Percentiles rank a stretch among this genome's conserved stretches.
Evolutionary conservation across 345 rosid species (phyloP).

Genomic region (Isatis tinctoria): DNA sequence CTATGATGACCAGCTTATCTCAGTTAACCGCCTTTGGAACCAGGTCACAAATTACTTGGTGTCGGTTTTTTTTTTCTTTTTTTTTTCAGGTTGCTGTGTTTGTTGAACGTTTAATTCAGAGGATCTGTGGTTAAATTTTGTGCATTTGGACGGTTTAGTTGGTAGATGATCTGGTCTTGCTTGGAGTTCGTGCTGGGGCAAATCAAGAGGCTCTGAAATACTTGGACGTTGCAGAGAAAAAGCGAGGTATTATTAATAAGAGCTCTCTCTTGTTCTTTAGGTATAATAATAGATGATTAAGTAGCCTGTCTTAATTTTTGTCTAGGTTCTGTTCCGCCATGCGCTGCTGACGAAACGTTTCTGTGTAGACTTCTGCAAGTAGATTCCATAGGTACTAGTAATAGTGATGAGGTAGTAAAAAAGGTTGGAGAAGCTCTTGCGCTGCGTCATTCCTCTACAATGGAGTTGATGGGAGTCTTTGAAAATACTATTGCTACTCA

Average conservation of each 20-base stretch:
- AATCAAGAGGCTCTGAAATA: slow-evolving; percentile 37
- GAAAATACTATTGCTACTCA: slow-evolving; percentile 61
- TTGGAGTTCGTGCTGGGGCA: slow-evolving; percentile 72
- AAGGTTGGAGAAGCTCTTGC: slow-evolving; percentile 63
- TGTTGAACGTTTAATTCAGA: not conserved
- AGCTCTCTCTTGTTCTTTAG: not conserved
- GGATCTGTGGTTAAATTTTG: not conserved
- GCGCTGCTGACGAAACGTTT: slow-evolving; percentile 70
- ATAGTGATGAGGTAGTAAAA: slow-evolving; percentile 39
- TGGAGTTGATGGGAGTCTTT: slow-evolving; percentile 62
- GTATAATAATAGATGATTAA: not conserved
- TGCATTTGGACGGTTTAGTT: slow-evolving; percentile 47
- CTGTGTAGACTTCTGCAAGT: slow-evolving; percentile 70
- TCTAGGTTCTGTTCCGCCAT: slow-evolving; percentile 66
- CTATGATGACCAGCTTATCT: slow-evolving; percentile 59
- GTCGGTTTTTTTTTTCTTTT: not conserved
- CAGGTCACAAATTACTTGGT: slow-evolving; percentile 26
- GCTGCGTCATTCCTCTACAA: slow-evolving; percentile 55
- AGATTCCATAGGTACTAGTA: slow-evolving; percentile 47
- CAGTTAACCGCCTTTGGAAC: slow-evolving; percentile 68
- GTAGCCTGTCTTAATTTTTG: not conserved
- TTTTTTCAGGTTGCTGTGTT: no score
- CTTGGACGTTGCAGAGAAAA: slow-evolving; percentile 43
- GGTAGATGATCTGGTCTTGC: slow-evolving; percentile 77
- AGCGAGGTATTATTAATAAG: slow-evolving; percentile 43